phyloP scores from a whole-genome alignment of 495 filamentous ascomycete species.

The Staphylotrichum longicolle region DNA sequence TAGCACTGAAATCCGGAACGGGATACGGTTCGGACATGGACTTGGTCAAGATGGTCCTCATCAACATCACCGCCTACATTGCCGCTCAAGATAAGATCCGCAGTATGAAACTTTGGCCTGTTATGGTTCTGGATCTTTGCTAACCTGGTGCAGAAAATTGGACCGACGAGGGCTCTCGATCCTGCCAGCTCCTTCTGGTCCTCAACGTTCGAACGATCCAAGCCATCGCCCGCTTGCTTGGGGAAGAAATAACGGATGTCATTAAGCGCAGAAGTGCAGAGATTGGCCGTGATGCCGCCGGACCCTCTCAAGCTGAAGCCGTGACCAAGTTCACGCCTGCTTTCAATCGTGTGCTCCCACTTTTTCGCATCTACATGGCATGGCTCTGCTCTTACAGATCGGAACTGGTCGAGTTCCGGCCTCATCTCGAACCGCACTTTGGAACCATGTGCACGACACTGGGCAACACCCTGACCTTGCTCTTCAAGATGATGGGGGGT shows the following conservation, averaged over 20 bases:
- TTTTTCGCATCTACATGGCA: constrained; percentile 45
- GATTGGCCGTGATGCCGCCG: background rate
- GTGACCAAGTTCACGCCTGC: constrained; percentile 30
- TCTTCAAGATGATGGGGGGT: constrained; percentile 33
- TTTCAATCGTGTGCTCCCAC: constrained; percentile 32
- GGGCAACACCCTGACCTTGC: constrained; percentile 37
- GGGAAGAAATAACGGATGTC: constrained; percentile 27
- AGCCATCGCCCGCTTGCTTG: constrained; percentile 69
- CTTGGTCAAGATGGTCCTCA: constrained; percentile 75
- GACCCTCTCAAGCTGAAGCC: constrained; percentile 1
- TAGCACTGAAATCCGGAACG: constrained; percentile 62
- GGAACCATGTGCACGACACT: constrained; percentile 41
- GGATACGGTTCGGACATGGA: constrained; percentile 53
- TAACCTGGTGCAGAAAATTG: constrained; percentile 34
- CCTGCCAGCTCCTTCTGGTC: constrained; percentile 70
- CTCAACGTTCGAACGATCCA: constrained; percentile 82
- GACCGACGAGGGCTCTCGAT: constrained; percentile 46
- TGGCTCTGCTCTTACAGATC: constrained; percentile 43
- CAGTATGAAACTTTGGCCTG: constrained; percentile 43
- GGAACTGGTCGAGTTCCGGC: constrained; percentile 39
- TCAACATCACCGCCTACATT: constrained; percentile 81
- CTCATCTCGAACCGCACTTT: constrained; percentile 43
- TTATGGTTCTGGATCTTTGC: constrained; percentile 17
- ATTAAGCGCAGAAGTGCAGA: constrained; percentile 21
- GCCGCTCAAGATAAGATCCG: constrained; percentile 60